A percentile compares a stretch with the other conserved stretches of the same genome.
These are phyloP conservation scores for Clausena lansium DNA, from an alignment of 345 rosid genomes.

Conservation along the genomic window DNA sequence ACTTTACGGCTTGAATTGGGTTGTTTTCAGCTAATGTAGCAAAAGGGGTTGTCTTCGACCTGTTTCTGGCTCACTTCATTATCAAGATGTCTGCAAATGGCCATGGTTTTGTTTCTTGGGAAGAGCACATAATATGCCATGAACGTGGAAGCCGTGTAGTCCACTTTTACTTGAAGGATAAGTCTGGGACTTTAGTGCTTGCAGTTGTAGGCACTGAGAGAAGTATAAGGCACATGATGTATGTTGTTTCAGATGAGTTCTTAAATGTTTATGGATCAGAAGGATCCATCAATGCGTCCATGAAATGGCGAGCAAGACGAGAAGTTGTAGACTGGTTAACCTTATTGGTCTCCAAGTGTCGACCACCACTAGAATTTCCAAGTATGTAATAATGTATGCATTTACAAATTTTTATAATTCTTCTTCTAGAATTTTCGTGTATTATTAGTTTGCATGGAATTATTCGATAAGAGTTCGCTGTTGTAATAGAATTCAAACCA, in stretches of 20 bases:
- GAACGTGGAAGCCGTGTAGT: conserved; percentile 47
- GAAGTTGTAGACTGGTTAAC: conserved; percentile 54
- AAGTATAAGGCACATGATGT: conserved; percentile 57
- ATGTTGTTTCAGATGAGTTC: conserved; percentile 36
- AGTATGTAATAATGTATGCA: conserved; percentile 12
- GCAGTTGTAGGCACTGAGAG: conserved; percentile 50
- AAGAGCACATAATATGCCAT: conserved; percentile 40
- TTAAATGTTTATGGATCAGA: conserved; percentile 26
- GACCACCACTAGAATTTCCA: conserved; percentile 6
- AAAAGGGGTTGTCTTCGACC: conserved; percentile 4
- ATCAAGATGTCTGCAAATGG: conserved; percentile 27
- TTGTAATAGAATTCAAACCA: not conserved
- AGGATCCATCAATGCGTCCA: conserved; percentile 14
- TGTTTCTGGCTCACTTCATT: not conserved
- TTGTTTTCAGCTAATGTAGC: conserved; percentile 13
- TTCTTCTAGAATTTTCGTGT: not conserved
- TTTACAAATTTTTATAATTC: not conserved
- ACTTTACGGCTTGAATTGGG: conserved; percentile 6
- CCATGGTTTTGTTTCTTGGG: conserved; percentile 42
- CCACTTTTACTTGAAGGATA: conserved; percentile 44
- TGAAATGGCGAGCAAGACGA: conserved; percentile 51
- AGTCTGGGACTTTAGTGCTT: conserved; percentile 31
- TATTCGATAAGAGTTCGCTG: not conserved
- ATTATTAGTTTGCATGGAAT: not conserved
- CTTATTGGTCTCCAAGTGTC: conserved; percentile 22